phyloP scores from a whole-genome alignment of 2,329 filamentous ascomycete species.

The Scleromitrula shiraiana region DNA sequence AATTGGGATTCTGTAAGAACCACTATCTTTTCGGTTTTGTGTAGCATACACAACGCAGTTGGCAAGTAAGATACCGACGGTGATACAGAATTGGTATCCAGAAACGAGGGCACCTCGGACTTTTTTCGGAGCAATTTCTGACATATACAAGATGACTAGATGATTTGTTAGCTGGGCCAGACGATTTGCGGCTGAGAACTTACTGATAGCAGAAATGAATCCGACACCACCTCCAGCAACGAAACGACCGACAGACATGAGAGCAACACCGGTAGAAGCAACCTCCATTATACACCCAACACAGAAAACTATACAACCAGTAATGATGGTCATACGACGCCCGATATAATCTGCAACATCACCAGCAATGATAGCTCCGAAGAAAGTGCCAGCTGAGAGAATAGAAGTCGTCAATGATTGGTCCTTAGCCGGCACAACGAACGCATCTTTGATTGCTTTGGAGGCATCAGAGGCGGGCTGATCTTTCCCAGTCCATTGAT shows the following conservation, averaged over 20 bases:
- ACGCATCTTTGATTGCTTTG: conserved; percentile 12
- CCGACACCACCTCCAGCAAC: conserved; percentile 72
- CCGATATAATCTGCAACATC: conserved; percentile 69
- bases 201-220: conserved; percentile 62
- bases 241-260: conserved; percentile 54
- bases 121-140: conserved; percentile 50
- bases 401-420: conserved; percentile 59
- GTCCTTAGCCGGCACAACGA: conserved; percentile 36
- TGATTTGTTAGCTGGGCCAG: no score
- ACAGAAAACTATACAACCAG: conserved; percentile 59
- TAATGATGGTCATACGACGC: conserved; percentile 62
- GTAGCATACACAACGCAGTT: conserved; percentile 47
- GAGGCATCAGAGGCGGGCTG: conserved; percentile 6
- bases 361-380: conserved; percentile 70
- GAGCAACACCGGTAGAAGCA: conserved; percentile 40
- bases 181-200: no score
- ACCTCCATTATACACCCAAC: conserved; percentile 56
- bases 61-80: conserved; percentile 55
- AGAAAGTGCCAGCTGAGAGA: conserved; percentile 71
- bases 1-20: conserved; percentile 57
- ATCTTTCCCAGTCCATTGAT: conserved; percentile 15
- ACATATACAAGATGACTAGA: conserved; percentile 83
- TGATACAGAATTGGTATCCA: conserved; percentile 69
- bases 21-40: conserved; percentile 30
- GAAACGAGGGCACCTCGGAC: conserved; percentile 74